A percentile compares a stretch with the other conserved stretches of the same genome.
These are phyloP conservation scores for Podospora appendiculata DNA, from an alignment of 495 filamentous ascomycete species.

Conservation along the genomic window DNA sequence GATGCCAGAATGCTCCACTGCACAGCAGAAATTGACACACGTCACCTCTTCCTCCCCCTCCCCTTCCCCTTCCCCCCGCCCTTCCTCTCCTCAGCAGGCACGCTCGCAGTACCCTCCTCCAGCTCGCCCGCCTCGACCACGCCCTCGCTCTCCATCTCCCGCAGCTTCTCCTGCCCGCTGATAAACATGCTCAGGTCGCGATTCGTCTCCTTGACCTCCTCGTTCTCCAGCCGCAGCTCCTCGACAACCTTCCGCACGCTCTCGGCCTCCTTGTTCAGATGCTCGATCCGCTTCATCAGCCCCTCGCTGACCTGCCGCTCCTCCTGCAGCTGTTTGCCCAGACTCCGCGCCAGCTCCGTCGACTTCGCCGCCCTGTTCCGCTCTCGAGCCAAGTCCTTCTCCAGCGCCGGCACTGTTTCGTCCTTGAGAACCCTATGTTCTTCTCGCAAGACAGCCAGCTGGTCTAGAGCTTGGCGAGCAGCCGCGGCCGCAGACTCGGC, in stretches of 20 bases:
- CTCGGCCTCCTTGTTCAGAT: constrained; percentile 53
- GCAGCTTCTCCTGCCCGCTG: constrained; percentile 71
- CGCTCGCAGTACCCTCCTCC: constrained; percentile 41
- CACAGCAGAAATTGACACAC: too few relatives aligned
- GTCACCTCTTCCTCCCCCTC: constrained; percentile 2
- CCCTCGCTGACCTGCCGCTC: constrained; percentile 78
- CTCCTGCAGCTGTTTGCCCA: constrained; percentile 75
- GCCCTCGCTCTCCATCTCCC: constrained; percentile 55
- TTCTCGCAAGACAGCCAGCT: constrained; percentile 42
- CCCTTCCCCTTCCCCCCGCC: constrained; percentile 41
- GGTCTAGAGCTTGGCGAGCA: constrained; percentile 42
- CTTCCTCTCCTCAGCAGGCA: constrained; percentile 38
- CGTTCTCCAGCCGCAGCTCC: constrained; percentile 46
- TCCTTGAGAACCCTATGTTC: constrained; percentile 48
- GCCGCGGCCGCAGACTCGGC: constrained; percentile 54
- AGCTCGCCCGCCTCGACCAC: constrained; percentile 50
- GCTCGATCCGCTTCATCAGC: constrained; percentile 67
- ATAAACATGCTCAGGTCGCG: constrained; percentile 90
- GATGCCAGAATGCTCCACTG: too few relatives aligned
- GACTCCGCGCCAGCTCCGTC: constrained; percentile 61
- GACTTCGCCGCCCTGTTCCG: constrained; percentile 61
- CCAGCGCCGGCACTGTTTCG: constrained; percentile 56
- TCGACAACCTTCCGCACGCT: constrained; percentile 46
- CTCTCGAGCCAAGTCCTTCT: constrained; percentile 62
- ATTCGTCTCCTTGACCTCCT: constrained; percentile 71